Evolutionary conservation across 768 basidiomycete species (phyloP), one percentile per base, ranked within the genome.

Genomic region (Macrolepiota albuminosa): DNA sequence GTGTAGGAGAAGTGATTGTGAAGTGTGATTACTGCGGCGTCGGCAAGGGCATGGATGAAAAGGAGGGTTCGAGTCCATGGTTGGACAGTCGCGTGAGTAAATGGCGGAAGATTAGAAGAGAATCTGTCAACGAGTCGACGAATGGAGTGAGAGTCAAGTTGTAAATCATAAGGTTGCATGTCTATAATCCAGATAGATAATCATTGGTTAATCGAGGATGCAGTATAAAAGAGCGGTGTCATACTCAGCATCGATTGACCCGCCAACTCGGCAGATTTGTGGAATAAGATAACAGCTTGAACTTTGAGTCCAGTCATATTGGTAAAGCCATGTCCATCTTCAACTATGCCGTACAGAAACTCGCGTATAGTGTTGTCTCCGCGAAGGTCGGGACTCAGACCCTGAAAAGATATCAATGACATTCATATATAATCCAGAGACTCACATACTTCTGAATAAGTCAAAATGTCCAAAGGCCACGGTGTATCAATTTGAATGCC

Each of bases 211-310:
- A 26, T 5, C 45, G 29, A 34, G 39, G 54, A 56, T 47, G 24
- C 4, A 56, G 49, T 33, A 29, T 8, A 29, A 2, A 26, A 4
- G 47, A 60, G 52, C 36, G 14, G 57, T 54, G 40, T 68, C 77
- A 56, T 63, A 80, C 78, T 73, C 14, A 77, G 75, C 47, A 70
- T 69, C 74, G 73, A 80, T 63, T 79, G 78, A 6, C 78, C 80
- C 7, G 79, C 78, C 18, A 89, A 70, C 51, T 81, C 79, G 8
- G 81, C 75, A 9, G 86, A 81, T 26, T 80, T 76, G 64, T 86
- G 85, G 58, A 86, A 82, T 45, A 88, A 71, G 26, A 85, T 77
- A 6, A 81, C 76, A 1, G 85, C 84, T 63, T 87, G 86, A 58
- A 76, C 77, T 50, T 76, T 72, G 64, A 83, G 67, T 1, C 81